These are phyloP conservation scores for Hypoxylon crocopeplum DNA, from an alignment of 495 filamentous ascomycete genomes.

Conservation along the genomic window DNA sequence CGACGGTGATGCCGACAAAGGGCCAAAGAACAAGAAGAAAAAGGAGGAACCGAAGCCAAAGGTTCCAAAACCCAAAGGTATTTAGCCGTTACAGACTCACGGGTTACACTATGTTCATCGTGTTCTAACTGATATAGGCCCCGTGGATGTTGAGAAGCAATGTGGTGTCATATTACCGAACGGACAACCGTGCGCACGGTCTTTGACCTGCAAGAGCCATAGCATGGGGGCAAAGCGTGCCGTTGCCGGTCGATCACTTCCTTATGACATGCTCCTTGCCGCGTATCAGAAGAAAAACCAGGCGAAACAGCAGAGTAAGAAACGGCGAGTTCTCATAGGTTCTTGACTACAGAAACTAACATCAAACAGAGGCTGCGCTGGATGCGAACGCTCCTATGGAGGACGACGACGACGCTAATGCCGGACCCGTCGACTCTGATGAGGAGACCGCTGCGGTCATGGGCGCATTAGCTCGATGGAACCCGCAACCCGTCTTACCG, in stretches of 20 bases:
- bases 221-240: constrained; percentile 94
- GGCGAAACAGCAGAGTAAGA: constrained; percentile 89
- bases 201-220: constrained; percentile 95
- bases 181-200: constrained; percentile 87
- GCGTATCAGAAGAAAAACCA: constrained; percentile 99
- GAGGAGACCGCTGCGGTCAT: constrained; percentile 92
- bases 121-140: constrained; percentile 53
- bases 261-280: constrained; percentile 92
- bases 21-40: constrained; percentile 87
- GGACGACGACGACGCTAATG: constrained; percentile 79
- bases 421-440: constrained; percentile 83
- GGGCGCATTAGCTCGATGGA: constrained; percentile 76
- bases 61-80: constrained; percentile 83
- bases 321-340: background rate
- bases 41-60: constrained; percentile 96
- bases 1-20: constrained; percentile 75
- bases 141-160: constrained; percentile 96
- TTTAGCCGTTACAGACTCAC: constrained; percentile 16
- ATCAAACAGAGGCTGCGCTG: constrained; percentile 78
- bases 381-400: constrained; percentile 92
- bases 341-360: constrained; percentile 33
- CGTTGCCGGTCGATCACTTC: constrained; percentile 86
- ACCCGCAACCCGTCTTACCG: constrained; percentile 72
- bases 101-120: constrained; percentile 1
- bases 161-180: constrained; percentile 87